These are phyloP conservation scores for Lichtheimia ornata DNA, from an alignment of 371 early-diverging fungal species.

Conservation along the genomic window DNA sequence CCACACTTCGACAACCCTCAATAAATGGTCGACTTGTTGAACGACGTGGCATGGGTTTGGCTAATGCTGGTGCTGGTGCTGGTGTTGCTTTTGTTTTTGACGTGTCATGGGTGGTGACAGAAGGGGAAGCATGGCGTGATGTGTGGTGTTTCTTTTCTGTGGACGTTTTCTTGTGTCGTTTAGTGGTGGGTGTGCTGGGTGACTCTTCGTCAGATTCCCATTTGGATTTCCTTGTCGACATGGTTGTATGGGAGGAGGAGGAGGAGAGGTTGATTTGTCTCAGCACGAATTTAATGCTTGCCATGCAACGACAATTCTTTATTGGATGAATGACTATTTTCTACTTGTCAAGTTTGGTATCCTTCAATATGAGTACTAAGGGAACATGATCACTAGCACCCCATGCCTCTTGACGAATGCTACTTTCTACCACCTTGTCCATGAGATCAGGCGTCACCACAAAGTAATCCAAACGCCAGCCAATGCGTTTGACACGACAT, in stretches of 20 bases:
- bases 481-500: constrained; percentile 72
- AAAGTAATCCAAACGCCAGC: constrained; percentile 93
- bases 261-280: too few relatives aligned
- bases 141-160: too few relatives aligned
- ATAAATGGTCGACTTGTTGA: constrained; percentile 19
- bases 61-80: constrained; percentile 4
- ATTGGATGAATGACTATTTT: too few relatives aligned
- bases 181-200: too few relatives aligned
- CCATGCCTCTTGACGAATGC: constrained; percentile 78
- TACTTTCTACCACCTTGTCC: constrained; percentile 62
- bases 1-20: constrained; percentile 74
- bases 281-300: too few relatives aligned
- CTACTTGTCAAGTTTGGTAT: constrained; percentile 4
- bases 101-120: too few relatives aligned
- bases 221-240: too few relatives aligned
- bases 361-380: constrained; percentile 18
- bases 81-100: constrained; percentile 13
- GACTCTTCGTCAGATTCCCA: too few relatives aligned
- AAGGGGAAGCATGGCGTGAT: too few relatives aligned
- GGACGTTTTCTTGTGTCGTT: too few relatives aligned
- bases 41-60: neutral
- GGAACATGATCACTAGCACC: constrained; percentile 88
- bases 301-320: too few relatives aligned
- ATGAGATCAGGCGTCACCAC: constrained; percentile 66
- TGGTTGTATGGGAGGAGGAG: too few relatives aligned